phyloP scores from a whole-genome alignment of 352 stramenopile genomes.

The Globisporangium emineosum region DNA sequence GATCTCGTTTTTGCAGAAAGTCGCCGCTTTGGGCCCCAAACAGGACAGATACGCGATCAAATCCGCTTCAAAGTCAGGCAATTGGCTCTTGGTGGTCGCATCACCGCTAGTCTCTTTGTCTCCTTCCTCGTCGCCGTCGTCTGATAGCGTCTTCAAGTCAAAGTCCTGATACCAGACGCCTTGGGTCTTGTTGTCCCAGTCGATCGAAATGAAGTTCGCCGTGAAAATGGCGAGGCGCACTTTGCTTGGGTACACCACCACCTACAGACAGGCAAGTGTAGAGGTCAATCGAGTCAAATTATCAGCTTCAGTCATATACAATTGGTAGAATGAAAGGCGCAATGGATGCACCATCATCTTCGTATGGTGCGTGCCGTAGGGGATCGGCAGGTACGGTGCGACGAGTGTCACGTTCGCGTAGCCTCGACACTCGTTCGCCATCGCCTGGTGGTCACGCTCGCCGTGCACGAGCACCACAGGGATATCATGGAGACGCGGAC shows the following conservation, averaged over 20 bases:
- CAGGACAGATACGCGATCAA: conserved; percentile 58
- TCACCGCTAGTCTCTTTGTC: conserved; percentile 12
- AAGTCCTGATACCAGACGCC: conserved; percentile 86
- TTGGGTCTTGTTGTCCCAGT: conserved; percentile 86
- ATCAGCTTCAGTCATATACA: not conserved
- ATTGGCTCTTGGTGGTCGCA: not conserved
- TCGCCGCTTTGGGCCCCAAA: conserved; percentile 37
- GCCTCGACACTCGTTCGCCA: conserved; percentile 50
- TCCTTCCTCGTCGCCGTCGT: conserved; percentile 27
- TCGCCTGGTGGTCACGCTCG: conserved; percentile 52
- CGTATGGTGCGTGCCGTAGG: conserved; percentile 85
- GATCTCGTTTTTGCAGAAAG: conserved; percentile 45
- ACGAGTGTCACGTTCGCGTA: conserved; percentile 63
- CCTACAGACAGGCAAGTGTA: conserved; percentile 4
- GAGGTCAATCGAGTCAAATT: not conserved
- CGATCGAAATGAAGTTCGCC: conserved; percentile 75
- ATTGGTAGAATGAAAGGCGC: not conserved
- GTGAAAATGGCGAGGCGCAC: conserved; percentile 84
- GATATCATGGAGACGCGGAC: conserved; percentile 48
- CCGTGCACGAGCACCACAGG: conserved; percentile 79
- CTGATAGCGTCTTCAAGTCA: conserved; percentile 41
- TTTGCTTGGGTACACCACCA: conserved; percentile 56
- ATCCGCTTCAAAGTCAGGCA: conserved; percentile 58
- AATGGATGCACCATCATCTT: conserved; percentile 60
- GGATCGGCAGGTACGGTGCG: conserved; percentile 68